Conservation (phyloP, 176 grass and related monocot genomes). For the Themeda triandra region DNA sequence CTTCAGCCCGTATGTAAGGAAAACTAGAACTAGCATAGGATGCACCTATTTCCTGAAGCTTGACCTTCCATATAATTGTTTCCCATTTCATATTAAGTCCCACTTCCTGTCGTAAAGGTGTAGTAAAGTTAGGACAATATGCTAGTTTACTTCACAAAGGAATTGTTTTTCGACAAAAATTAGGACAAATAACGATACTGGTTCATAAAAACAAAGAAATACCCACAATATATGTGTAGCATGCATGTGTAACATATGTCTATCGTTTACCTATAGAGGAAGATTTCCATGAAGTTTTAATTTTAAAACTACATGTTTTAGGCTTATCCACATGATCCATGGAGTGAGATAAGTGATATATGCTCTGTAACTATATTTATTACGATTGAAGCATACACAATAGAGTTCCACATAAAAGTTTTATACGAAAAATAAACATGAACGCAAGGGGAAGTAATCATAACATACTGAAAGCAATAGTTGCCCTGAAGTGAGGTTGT, state of each 20-base stretch:
- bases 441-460: background rate
- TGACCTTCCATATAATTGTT: constrained; percentile 79
- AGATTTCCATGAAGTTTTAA: background rate
- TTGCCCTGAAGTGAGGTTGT: background rate
- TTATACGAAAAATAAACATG: background rate
- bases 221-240: background rate
- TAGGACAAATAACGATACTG: background rate
- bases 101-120: constrained; percentile 48
- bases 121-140: constrained; percentile 3
- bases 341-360: background rate
- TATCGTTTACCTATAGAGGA: background rate
- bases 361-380: background rate
- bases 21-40: constrained; percentile 72
- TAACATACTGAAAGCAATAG: background rate
- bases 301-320: background rate
- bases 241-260: background rate
- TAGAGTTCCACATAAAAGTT: background rate
- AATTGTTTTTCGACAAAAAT: background rate
- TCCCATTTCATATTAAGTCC: constrained; percentile 77
- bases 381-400: background rate
- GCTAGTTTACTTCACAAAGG: background rate
- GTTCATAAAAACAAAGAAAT: background rate
- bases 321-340: background rate
- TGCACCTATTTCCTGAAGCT: constrained; percentile 73
- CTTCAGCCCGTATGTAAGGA: constrained; percentile 63